These are phyloP conservation scores for Melanomma pulvis-pyrius DNA, from an alignment of 495 filamentous ascomycete genomes.

Conservation along the genomic window DNA sequence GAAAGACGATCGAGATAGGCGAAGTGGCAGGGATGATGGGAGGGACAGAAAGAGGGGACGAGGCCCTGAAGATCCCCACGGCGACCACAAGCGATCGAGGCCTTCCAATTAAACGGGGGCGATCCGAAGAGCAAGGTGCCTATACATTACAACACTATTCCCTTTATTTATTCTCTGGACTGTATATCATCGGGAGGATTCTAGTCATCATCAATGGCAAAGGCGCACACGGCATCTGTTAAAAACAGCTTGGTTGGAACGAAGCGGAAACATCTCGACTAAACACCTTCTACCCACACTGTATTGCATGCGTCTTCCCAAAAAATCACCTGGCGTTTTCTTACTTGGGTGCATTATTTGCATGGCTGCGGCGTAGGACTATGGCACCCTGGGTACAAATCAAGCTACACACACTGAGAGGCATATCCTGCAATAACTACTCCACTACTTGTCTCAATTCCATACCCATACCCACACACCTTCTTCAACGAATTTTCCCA, in stretches of 20 bases:
- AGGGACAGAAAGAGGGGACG: constrained; percentile 33
- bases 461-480: not conserved
- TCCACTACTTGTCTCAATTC: not conserved
- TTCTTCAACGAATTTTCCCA: not conserved
- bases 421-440: not conserved
- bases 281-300: constrained; percentile 1
- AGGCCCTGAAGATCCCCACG: constrained; percentile 17
- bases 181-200: not conserved
- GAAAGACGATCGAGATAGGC: constrained; percentile 1
- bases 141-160: not conserved
- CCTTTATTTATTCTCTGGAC: not conserved
- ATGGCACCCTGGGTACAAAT: not conserved
- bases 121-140: not conserved
- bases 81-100: constrained; percentile 22
- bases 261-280: not conserved
- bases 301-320: not conserved
- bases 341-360: not conserved
- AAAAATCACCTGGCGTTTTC: not conserved
- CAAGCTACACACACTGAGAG: not conserved
- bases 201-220: not conserved
- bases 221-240: not conserved
- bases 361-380: not conserved
- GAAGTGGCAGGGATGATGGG: constrained; percentile 8
- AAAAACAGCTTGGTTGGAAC: not conserved
- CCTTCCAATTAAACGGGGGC: not conserved